Percentiles rank a stretch among this genome's conserved stretches.
Conservation (phyloP, 257 asterid species). For the Nicotiana undulata region DNA sequence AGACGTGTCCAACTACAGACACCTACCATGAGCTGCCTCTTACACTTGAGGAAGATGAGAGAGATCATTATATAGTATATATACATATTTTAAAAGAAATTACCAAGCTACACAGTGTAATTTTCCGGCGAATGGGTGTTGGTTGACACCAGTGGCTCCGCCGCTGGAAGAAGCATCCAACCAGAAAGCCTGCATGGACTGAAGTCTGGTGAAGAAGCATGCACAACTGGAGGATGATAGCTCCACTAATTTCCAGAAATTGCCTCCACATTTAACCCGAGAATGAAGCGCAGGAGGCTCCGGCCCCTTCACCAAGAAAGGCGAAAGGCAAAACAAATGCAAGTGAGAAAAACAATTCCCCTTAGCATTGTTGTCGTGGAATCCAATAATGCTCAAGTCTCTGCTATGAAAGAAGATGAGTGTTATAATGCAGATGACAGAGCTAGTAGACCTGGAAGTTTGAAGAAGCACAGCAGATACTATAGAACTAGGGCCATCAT, state of each 20-base stretch:
- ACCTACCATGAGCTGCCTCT: slow-evolving; percentile 46
- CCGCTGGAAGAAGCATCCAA: slow-evolving; percentile 67
- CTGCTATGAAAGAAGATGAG: slow-evolving; percentile 71
- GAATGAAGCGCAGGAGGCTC: slow-evolving; percentile 26
- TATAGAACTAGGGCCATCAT: slow-evolving; percentile 42
- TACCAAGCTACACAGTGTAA: too few relatives aligned
- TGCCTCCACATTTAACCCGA: slow-evolving; percentile 48
- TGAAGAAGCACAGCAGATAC: slow-evolving; percentile 42
- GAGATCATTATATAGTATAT: too few relatives aligned
- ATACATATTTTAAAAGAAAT: too few relatives aligned
- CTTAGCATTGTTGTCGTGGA: slow-evolving; percentile 43
- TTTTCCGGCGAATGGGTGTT: too few relatives aligned
- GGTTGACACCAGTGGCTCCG: too few relatives aligned
- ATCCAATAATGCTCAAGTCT: slow-evolving; percentile 30
- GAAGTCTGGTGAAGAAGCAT: too few relatives aligned
- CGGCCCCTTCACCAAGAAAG: slow-evolving; percentile 7
- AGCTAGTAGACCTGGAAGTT: not conserved
- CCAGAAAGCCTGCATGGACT: slow-evolving; percentile 48
- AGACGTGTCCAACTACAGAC: slow-evolving; percentile 37
- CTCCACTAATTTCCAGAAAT: slow-evolving; percentile 27
- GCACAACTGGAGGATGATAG: slow-evolving; percentile 18
- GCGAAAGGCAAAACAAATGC: slow-evolving; percentile 12
- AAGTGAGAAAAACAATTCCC: slow-evolving; percentile 28
- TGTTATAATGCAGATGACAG: not conserved
- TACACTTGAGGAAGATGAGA: slow-evolving; percentile 25